Conservation (phyloP, 2,329 filamentous ascomycete species). For the Sordariomycetes sp. region DNA sequence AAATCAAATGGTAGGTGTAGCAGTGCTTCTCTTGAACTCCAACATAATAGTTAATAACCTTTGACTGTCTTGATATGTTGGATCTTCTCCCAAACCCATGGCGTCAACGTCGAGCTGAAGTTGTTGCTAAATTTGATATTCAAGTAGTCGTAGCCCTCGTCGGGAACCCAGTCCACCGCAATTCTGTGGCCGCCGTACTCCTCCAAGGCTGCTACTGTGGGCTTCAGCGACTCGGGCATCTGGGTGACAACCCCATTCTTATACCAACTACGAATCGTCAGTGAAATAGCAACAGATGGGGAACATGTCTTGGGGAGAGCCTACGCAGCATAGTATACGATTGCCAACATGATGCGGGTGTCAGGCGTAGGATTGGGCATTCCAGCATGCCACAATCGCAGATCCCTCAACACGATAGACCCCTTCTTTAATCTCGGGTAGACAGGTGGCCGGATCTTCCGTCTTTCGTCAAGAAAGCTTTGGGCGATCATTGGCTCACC, state of each 20-base stretch:
- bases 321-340: constrained; percentile 8
- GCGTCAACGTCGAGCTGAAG: constrained; percentile 12
- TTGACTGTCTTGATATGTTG: constrained; percentile 8
- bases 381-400: constrained; percentile 12
- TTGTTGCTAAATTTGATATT: constrained; percentile 15
- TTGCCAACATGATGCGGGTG: constrained; percentile 12
- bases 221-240: constrained; percentile 7
- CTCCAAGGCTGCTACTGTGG: constrained; percentile 5
- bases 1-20: no score
- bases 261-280: constrained; percentile 7
- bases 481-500: constrained; percentile 7
- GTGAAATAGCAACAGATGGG: constrained; percentile 6
- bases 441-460: constrained; percentile 5
- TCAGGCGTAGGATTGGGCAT: constrained; percentile 8
- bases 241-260: constrained; percentile 7
- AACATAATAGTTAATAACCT: constrained; percentile 5
- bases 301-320: constrained; percentile 1
- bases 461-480: constrained; percentile 3
- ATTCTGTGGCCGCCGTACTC: constrained; percentile 7
- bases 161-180: constrained; percentile 10
- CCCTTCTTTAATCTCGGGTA: constrained; percentile 8
- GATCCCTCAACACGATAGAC: constrained; percentile 9
- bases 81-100: constrained; percentile 10
- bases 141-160: constrained; percentile 10
- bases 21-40: no score